phyloP scores from a whole-genome alignment of 192 early-diverging fungal genomes.

The Rhizoclosmatium sp. region DNA sequence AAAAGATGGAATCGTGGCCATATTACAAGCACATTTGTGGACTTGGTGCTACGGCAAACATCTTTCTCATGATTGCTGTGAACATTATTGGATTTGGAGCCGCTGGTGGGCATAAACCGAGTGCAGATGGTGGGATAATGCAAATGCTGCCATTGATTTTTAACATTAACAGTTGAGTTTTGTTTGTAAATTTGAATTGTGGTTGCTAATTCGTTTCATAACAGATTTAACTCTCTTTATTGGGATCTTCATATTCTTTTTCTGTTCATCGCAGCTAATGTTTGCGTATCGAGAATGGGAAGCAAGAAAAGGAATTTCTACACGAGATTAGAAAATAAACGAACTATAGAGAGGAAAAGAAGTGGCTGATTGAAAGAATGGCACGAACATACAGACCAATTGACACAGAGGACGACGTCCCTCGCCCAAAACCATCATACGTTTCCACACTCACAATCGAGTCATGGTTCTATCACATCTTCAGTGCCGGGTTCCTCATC shows the following conservation, averaged over 20 bases:
- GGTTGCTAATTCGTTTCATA: not conserved
- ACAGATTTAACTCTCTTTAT: conserved; percentile 3
- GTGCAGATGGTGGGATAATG: conserved; percentile 14
- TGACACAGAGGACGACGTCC: no score
- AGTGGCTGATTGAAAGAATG: no score
- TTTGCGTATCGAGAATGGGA: conserved; percentile 30
- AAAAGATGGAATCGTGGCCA: conserved; percentile 22
- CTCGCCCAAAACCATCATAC: no score
- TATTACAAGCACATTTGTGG: conserved; percentile 72
- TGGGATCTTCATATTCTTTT: conserved; percentile 24
- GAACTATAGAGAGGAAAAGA: no score
- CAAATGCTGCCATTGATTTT: conserved; percentile 16
- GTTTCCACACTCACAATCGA: no score
- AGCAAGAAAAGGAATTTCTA: not conserved
- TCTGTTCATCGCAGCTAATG: conserved; percentile 7
- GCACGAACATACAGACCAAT: no score
- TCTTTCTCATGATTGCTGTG: conserved; percentile 93
- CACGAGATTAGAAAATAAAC: not conserved
- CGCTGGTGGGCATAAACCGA: not conserved
- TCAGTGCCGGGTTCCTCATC: no score
- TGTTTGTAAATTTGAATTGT: not conserved
- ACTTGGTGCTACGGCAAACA: conserved; percentile 81
- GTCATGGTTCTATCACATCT: no score
- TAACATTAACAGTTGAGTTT: conserved; percentile 24
- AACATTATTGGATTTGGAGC: conserved; percentile 91